phyloP scores from a whole-genome alignment of 495 filamentous ascomycete species.

The Parachaetomium inaequale region DNA sequence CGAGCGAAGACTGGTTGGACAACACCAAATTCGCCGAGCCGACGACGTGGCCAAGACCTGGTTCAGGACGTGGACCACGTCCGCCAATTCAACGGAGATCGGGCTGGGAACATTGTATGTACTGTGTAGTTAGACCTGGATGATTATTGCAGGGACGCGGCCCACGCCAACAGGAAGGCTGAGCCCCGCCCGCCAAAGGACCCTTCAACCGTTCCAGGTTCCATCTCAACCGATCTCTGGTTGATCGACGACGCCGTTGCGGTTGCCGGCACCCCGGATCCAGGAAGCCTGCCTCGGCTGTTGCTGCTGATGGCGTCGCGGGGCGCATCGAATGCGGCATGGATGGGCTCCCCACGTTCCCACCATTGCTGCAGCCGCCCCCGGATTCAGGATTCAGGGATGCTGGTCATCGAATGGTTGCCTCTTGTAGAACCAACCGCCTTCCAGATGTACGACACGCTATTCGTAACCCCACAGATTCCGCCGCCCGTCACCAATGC shows the following conservation, averaged over 20 bases:
- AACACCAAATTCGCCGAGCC: not conserved
- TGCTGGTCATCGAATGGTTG: not conserved
- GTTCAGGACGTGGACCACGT: not conserved
- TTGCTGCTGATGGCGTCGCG: not conserved
- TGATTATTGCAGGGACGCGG: not conserved
- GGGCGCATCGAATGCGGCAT: slow-evolving; percentile 6
- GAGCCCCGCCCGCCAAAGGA: not conserved
- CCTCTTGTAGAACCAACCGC: slow-evolving; percentile 2
- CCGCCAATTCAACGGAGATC: not conserved
- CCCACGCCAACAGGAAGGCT: not conserved
- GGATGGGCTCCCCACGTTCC: slow-evolving; percentile 17
- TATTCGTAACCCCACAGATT: slow-evolving; percentile 7
- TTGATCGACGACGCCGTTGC: not conserved
- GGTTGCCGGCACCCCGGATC: not conserved
- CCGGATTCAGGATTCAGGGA: slow-evolving; percentile 14
- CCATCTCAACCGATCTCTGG: not conserved
- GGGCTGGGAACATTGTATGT: not conserved
- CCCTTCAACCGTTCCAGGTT: not conserved
- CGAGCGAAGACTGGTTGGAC: not conserved
- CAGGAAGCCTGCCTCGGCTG: not conserved
- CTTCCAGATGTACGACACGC: not conserved
- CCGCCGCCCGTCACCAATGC: not conserved
- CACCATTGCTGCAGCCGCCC: slow-evolving; percentile 13
- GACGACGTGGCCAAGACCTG: not conserved
- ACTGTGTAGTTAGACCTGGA: not conserved